phyloP scores from a whole-genome alignment of 495 filamentous ascomycete species.

The Daldinia loculata region DNA sequence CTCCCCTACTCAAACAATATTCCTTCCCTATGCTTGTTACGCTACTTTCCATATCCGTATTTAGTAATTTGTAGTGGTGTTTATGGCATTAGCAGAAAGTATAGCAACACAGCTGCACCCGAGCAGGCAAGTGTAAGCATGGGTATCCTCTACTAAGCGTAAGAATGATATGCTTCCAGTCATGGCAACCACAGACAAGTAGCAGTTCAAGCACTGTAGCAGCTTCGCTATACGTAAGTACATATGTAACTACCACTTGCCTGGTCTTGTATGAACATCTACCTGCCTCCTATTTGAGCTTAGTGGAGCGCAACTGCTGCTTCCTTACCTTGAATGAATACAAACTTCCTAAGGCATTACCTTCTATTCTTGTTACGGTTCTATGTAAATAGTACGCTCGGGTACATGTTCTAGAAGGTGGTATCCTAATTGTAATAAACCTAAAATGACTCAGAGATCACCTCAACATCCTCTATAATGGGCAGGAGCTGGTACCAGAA shows the following conservation, averaged over 20 bases:
- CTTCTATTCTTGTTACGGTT: too few species aligned
- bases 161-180: background rate
- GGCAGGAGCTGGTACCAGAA: background rate
- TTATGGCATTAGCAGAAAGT: background rate
- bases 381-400: background rate
- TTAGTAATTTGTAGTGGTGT: background rate
- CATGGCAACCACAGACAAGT: background rate
- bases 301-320: background rate
- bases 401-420: background rate
- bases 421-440: too few species aligned
- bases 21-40: background rate
- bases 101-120: background rate
- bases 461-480: background rate
- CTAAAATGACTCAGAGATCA: too few species aligned
- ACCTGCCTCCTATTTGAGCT: background rate
- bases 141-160: background rate
- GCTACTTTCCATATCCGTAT: background rate
- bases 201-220: background rate
- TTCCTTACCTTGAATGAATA: background rate
- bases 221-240: background rate
- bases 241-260: background rate
- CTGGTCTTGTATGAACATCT: background rate
- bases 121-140: background rate
- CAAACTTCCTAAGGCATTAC: background rate
- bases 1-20: background rate